These are phyloP conservation scores for Epichloe scottii DNA, from an alignment of 2,329 filamentous ascomycete species.

Conservation along the genomic window DNA sequence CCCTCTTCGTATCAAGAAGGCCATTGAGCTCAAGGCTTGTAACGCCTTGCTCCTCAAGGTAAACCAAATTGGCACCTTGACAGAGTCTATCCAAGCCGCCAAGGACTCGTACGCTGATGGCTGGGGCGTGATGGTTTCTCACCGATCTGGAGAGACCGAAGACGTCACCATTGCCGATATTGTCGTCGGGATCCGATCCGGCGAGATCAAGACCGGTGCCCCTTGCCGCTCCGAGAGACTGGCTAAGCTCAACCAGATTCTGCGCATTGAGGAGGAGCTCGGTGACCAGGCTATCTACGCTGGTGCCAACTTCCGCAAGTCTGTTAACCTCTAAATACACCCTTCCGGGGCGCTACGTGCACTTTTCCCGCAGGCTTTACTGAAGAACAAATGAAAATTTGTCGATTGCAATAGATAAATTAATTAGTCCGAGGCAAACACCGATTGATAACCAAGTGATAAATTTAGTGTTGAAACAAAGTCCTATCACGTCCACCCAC, in stretches of 20 bases:
- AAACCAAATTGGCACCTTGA: slow-evolving; percentile 99
- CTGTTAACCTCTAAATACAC: slow-evolving; percentile 66
- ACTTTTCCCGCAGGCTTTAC: background rate
- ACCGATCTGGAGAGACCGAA: slow-evolving; percentile 98
- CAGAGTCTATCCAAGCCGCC: slow-evolving; percentile 96
- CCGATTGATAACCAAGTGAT: background rate
- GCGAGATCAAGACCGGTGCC: slow-evolving; percentile 98
- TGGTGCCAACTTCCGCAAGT: slow-evolving; percentile 79
- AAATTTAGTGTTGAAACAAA: background rate
- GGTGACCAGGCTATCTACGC: slow-evolving; percentile 85
- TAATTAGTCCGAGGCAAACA: background rate
- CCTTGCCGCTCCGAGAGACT: slow-evolving; percentile 94
- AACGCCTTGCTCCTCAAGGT: slow-evolving; percentile 98
- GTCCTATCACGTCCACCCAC: background rate
- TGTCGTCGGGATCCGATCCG: slow-evolving; percentile 87
- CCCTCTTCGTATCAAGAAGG: slow-evolving; percentile 98
- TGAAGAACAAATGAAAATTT: slow-evolving; percentile 1
- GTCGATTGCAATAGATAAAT: background rate
- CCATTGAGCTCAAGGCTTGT: slow-evolving; percentile 97
- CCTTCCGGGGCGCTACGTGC: background rate
- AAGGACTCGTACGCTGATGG: slow-evolving; percentile 93
- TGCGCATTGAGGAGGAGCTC: slow-evolving; percentile 98
- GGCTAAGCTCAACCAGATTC: slow-evolving; percentile 99
- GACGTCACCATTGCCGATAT: slow-evolving; percentile 99
- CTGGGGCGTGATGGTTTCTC: slow-evolving; percentile 99